Evolutionary conservation across 495 filamentous ascomycete species (phyloP), one percentile per base, ranked within the genome.

Genomic region (Achaetomiella virescens): DNA sequence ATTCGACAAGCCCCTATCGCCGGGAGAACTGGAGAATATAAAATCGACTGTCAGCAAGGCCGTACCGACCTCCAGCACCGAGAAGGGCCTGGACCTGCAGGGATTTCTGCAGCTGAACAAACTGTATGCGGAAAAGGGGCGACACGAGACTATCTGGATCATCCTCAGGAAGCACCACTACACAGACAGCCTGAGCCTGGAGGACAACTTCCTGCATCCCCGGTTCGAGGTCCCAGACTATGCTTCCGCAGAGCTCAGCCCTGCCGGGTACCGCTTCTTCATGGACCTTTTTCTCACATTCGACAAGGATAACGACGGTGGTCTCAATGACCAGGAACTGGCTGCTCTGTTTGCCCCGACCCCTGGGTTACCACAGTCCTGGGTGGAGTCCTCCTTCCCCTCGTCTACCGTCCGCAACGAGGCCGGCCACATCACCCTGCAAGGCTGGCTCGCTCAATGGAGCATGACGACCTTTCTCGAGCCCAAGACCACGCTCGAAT

Each of bases 401-500:
- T 92, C 89, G 3, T 95, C 88, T 4, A 95, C 95, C 12, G 91
- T 97, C 15, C 85, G 90, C 35, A 97, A 95, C 67, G 93, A 98
- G 71, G 89, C 90, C 10, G 91, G 92, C 1, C 81, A 97, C 70
- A 91, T 98, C 59, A 98, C 93, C 3, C 79, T 97, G 2, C 93
- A 98, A 70, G 93, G 93, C 5, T 98, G 93, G 93, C 80, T 98
- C 17, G 95, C 93, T 5, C 93, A 98, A 60, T 98, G 93, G 93
- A 96, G 90, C 70, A 98, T 98, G 93, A 98, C 95, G 0, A 98
- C 93, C 2, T 98, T 97, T 63, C 81, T 91, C 47, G 90, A 93
- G 29, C 92, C 95, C 15, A 92, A 90, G 66, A 97, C 90, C 0
- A 97, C 93, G 0, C 74, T 98, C 2, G 89, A 92, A 58, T 98